Base-by-base conservation (phyloP, 169 alveolate genomes). In the Plasmodium falciparum region DNA sequence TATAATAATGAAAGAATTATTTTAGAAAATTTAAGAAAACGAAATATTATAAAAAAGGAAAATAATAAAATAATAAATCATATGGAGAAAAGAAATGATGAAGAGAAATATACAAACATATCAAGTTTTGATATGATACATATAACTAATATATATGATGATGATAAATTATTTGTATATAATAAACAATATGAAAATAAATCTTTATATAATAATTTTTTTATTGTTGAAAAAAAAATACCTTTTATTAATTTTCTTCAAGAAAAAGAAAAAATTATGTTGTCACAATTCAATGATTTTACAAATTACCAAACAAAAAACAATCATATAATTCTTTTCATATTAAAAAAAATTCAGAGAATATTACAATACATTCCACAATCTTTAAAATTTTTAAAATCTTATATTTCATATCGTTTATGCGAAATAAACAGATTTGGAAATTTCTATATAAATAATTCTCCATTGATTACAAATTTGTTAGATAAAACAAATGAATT, bases 361-460 rank as follows among this genome's bases (percentile, higher is more conserved):
- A 43, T 63, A 33, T 83, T 67, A 45, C 86, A 83, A 54, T 62
- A 83, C 29, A 43, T 69, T 22, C 47, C 47, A 47, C 52, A 83
- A n/a, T 45, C 74, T 7, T 70, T 83, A 33, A 59, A 54, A 15
- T 83, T 33, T 67, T 12, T 83, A 54, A 83, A 59, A 73, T 58
- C 91, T 4, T 83, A 83, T 22, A 69, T 69, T 6, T 83, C 91
- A 0, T 83, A 69, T 83, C 91, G 91, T 26, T 54, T 83, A 22
- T 83, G 78, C 20, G 91, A 83, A 49, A 63, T 33, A 26, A 83
- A 83, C 43, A 73, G 86, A 54, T 67, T 66, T 8, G 63, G 43
- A 2, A 8, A 13, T 33, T 47, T 83, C 8, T 43, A 52, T 22
- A 47, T 70, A 43, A 65, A 70, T 26, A 70, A 83, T 47, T 71